Percentiles rank a stretch among this genome's conserved stretches.
Conservation (phyloP, 225 moss, liverwort and hornwort genomes). For the Marchantia paleacea region DNA sequence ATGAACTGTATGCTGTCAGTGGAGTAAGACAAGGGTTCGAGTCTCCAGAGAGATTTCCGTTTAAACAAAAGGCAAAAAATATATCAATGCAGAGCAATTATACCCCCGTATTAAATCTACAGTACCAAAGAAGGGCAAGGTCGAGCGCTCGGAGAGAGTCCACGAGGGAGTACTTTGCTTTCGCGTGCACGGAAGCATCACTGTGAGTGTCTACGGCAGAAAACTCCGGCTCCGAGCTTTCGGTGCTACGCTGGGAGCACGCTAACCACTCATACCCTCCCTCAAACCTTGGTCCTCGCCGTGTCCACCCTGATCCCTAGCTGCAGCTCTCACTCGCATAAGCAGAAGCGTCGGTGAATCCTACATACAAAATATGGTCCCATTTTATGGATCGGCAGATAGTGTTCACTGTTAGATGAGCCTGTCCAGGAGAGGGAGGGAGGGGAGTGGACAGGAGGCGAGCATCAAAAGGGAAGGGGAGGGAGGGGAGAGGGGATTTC, state of each 20-base stretch:
- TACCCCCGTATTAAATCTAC: no score
- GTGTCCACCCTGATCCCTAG: not conserved
- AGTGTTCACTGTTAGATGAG: not conserved
- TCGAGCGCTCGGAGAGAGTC: not conserved
- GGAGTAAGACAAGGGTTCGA: no score
- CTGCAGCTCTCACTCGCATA: not conserved
- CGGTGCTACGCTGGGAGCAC: slow-evolving; percentile 6
- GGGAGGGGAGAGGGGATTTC: no score
- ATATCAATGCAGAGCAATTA: no score
- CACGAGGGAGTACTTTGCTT: not conserved
- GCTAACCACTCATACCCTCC: slow-evolving; percentile 2
- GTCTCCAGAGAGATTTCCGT: no score
- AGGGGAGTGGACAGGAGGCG: not conserved
- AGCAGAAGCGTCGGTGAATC: not conserved
- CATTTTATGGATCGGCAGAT: not conserved
- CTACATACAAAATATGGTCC: not conserved
- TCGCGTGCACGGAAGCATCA: slow-evolving; percentile 15
- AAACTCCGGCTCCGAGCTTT: not conserved
- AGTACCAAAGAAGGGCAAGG: no score
- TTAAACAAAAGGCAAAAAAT: no score
- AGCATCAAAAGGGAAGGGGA: not conserved
- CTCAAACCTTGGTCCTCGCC: not conserved
- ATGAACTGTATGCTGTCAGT: no score
- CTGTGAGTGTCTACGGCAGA: not conserved
- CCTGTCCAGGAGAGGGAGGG: not conserved